Evolutionary conservation across 306 rosid genomes (phyloP), one percentile per base, ranked within the genome.

Genomic region (Hippophae gyantsensis): DNA sequence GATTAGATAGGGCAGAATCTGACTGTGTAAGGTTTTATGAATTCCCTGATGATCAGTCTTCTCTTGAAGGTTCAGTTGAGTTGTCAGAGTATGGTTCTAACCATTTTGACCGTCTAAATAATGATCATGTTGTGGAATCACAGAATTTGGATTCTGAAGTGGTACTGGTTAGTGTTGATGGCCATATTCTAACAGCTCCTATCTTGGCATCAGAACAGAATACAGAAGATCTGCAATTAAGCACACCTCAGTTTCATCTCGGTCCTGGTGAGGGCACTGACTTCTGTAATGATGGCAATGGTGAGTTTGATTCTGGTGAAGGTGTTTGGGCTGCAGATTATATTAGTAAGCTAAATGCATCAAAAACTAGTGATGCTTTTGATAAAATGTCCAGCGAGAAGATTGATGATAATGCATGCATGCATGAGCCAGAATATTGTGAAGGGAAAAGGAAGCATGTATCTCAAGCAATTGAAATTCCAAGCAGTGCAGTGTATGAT

Each of bases 121-220:
- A 76, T 43, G 89, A 78, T 10, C 75, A 64, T 72, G 60, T 63
- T 45, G 80, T 61, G n/a, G 94, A 84, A 51, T 79, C 95, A 1
- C 89, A 78, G 59, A 77, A 71, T 68, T 54, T 74, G 4, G 78
- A 70, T 68, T 86, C 97, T 1, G 99, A 80, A 78, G 84, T 93
- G 75, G 81, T 93, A 41, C 74, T 93, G 83, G 88, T 93, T 43
- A 88, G 99, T 74, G 97, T 88, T 56, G 99, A 93, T 72, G 99
- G 99, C 53, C 94, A 75, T 63, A 70, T 93, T 58, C 69, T 93
- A 74, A 88, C 73, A 7, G 99, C 97, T 40, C 99, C 97, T 47
- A 88, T 93, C 66, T 78, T 84, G 47, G 82, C 82, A 70, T 69
- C 85, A 6, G 99, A 88, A 74, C 77, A 82, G 69, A 70, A 71